Base-by-base conservation (phyloP, 108 stramenopile genomes). In the Mediolabrus comicus region DNA sequence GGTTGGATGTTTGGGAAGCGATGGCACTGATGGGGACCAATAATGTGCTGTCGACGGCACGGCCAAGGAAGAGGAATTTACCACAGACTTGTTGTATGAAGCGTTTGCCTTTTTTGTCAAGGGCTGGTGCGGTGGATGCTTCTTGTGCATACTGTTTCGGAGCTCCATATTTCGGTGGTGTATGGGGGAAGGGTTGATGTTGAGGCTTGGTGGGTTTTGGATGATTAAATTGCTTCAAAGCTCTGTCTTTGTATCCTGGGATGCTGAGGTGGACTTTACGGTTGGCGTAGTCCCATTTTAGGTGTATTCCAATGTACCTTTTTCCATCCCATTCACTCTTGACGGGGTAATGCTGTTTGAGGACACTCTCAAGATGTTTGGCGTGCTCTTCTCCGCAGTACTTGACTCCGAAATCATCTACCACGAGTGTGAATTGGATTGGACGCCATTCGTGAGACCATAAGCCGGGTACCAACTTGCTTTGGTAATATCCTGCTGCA, bases 201-300 rank as follows among this genome's bases (percentile, higher is more conserved):
- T 86, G 65, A 1, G 79, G 80, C n/a, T 36, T n/a, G 13, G 51
- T 11, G 10, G 80, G 81, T 2, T 52, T 24, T 0, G n/a, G n/a
- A 33, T 82, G 81, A 4, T 67, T 22, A 62, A 80, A 82, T 14
- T 57, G 43, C 0, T 30, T 29, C 0, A 85, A 49, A 1, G 65
- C 70, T 53, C 62, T 69, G 57, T 71, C 63, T n/a, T 83, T 62
- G 35, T 83, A 86, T 2, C 72, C 80, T 26, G 85, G 85, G 79
- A 86, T 80, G 26, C 79, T 77, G 1, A 79, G 16, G 32, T 75
- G 69, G 10, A 69, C 72, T 13, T 36, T 33, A 4, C 81, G 56
- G 3, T 60, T 43, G 11, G 19, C 24, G 49, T 87, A 83, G 33
- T 87, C 58, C 86, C 83, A 82, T 49, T 65, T 41, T 16, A 86